These are phyloP conservation scores for Rhizopogon rudus DNA, from an alignment of 768 basidiomycete genomes.

Conservation along the genomic window DNA sequence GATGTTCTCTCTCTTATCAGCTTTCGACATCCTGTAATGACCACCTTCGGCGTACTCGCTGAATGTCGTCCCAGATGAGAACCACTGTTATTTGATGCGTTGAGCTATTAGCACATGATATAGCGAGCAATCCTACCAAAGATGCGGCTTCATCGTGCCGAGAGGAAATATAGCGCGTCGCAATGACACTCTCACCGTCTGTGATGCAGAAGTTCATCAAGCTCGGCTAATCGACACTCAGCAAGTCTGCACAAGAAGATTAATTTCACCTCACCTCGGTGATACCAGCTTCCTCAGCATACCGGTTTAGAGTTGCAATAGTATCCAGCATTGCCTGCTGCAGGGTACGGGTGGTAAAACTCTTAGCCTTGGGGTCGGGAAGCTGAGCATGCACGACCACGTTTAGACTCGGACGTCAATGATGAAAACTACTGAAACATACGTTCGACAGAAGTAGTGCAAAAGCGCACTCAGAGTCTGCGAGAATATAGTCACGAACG, in stretches of 20 bases:
- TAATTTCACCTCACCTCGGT: slow-evolving; percentile 48
- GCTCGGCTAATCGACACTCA: slow-evolving; percentile 52
- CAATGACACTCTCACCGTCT: slow-evolving; percentile 91
- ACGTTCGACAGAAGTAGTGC: slow-evolving; percentile 86
- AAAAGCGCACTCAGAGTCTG: slow-evolving; percentile 98
- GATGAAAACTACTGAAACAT: slow-evolving; percentile 1
- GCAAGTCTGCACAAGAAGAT: neutral
- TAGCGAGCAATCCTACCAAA: slow-evolving; percentile 38
- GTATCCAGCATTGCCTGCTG: slow-evolving; percentile 88
- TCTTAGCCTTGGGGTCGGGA: slow-evolving; percentile 69
- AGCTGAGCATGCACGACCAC: slow-evolving; percentile 42
- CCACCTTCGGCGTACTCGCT: slow-evolving; percentile 86
- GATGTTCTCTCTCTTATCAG: slow-evolving; percentile 93
- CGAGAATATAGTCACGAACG: slow-evolving; percentile 1
- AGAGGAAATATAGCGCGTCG: slow-evolving; percentile 92
- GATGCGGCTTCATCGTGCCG: slow-evolving; percentile 90
- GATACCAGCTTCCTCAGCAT: slow-evolving; percentile 68
- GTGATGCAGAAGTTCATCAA: slow-evolving; percentile 96
- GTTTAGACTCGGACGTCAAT: neutral
- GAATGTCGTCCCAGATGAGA: slow-evolving; percentile 92
- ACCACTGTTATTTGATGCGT: slow-evolving; percentile 53
- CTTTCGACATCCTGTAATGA: slow-evolving; percentile 93
- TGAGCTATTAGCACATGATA: slow-evolving; percentile 4
- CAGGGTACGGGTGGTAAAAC: slow-evolving; percentile 67
- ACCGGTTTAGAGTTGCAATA: slow-evolving; percentile 70